Conservation (phyloP, 2,329 filamentous ascomycete species). For the Xylariaceae sp. region DNA sequence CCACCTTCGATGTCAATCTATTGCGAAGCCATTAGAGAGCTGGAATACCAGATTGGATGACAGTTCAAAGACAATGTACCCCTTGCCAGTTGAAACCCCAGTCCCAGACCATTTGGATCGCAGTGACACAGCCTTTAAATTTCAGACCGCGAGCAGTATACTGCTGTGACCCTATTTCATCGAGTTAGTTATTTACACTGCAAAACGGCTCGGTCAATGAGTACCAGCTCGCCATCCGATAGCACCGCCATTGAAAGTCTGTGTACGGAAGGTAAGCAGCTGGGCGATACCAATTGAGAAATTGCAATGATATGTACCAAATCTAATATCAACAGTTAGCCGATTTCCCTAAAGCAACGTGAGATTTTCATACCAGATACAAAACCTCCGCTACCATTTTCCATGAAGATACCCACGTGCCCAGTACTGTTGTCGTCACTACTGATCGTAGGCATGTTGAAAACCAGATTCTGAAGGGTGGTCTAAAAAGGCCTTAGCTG, state of each 20-base stretch:
- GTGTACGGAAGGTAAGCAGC: background rate
- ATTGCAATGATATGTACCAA: background rate
- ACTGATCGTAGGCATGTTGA: conserved; percentile 54
- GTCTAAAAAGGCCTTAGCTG: conserved; percentile 30
- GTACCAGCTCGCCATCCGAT: conserved; percentile 50
- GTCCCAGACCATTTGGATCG: conserved; percentile 63
- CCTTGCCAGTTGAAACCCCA: conserved; percentile 57
- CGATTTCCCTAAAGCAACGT: background rate
- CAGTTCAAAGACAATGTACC: background rate
- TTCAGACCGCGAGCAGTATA: conserved; percentile 63
- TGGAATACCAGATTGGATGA: background rate
- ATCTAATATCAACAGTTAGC: background rate
- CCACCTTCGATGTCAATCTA: conserved; percentile 26
- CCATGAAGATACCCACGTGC: conserved; percentile 67
- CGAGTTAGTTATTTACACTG: conserved; percentile 40
- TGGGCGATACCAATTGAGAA: background rate
- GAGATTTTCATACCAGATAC: conserved; percentile 52
- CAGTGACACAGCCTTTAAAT: conserved; percentile 57
- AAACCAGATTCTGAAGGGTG: conserved; percentile 65
- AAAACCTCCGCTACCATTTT: conserved; percentile 65
- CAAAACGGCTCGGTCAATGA: conserved; percentile 22
- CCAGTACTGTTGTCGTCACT: conserved; percentile 49
- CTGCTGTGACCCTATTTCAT: conserved; percentile 65
- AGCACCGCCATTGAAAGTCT: conserved; percentile 64
- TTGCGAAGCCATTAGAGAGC: background rate